These are phyloP conservation scores for Escallonia herrerae DNA, from an alignment of 129 eudicot species.

Conservation along the genomic window DNA sequence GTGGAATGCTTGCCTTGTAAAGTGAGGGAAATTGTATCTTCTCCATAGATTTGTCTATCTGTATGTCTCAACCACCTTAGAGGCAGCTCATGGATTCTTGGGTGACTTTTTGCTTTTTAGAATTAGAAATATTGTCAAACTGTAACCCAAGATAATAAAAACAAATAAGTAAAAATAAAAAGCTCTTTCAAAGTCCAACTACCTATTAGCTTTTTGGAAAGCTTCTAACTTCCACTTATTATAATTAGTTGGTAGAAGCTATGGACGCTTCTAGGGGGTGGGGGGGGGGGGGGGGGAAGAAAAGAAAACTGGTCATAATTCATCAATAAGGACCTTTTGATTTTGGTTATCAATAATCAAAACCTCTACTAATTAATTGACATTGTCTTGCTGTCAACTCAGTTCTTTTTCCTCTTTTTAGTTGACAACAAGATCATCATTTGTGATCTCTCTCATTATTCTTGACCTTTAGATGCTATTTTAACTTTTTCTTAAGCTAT, in stretches of 20 bases:
- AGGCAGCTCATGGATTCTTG: no score
- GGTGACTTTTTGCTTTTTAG: no score
- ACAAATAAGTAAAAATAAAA: neutral
- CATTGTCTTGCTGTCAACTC: neutral
- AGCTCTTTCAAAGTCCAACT: neutral
- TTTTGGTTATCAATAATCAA: neutral
- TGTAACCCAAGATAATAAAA: no score
- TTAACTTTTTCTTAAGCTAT: no score
- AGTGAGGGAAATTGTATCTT: neutral
- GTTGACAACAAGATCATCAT: neutral
- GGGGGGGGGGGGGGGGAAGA: no score
- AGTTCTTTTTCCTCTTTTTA: neutral
- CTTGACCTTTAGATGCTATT: no score
- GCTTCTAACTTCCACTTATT: no score
- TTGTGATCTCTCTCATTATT: no score
- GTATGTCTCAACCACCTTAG: no score
- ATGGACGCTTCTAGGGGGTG: neutral
- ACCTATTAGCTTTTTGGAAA: neutral
- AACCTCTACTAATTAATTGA: no score
- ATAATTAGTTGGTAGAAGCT: neutral
- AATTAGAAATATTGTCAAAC: no score
- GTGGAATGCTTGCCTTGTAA: neutral
- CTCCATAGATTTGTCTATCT: neutral
- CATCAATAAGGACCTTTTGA: neutral
- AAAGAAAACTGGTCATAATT: neutral